Evolutionary conservation across 768 basidiomycete species (phyloP), one percentile per base, ranked within the genome.

Genomic region (Amyloporia xantha): DNA sequence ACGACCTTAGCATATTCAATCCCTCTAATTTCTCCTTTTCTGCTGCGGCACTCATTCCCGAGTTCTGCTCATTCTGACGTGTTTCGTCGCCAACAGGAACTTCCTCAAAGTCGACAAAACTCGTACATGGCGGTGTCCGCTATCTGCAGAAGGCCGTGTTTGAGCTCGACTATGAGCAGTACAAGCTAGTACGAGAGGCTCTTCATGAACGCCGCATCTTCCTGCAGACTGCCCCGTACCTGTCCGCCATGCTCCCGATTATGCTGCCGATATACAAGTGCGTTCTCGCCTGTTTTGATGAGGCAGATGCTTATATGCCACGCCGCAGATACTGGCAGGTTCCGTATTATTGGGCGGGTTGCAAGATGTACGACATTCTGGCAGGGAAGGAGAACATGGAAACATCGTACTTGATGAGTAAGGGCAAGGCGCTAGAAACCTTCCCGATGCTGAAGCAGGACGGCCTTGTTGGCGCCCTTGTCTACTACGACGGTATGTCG

Each of bases 311-410:
- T 27, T 17, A 39, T 51, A 60, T 24, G 60, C 41, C 10, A 10
- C 11, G 21, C 25, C n/a, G 6, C 45, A 87, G 86, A 52, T 94
- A 91, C 66, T 98, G 94, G 93, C 93, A 97, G 61, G 77, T 97
- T 12, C 95, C 95, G 0, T 99, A 98, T 68, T 97, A 96, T 67
- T 92, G 81, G 72, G 83, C 81, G 2, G 95, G 95, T 3, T 93
- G 89, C 71, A 98, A 97, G 71, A 71, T 97, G 73, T 99, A 99
- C 70, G 95, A 99, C 63, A 35, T 96, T 26, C 73, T 99, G 17
- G 95, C 95, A 6, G 95, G 95, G 0, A 86, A 87, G 65, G 91
- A 96, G 66, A 97, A 97, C 65, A 96, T 96, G 91, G 91, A 93
- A 66, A 75, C 79, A 1, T 91, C 91, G 5, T 98, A 98, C 67